Conservation (phyloP, 495 filamentous ascomycete species). For the Penicillium salamii region DNA sequence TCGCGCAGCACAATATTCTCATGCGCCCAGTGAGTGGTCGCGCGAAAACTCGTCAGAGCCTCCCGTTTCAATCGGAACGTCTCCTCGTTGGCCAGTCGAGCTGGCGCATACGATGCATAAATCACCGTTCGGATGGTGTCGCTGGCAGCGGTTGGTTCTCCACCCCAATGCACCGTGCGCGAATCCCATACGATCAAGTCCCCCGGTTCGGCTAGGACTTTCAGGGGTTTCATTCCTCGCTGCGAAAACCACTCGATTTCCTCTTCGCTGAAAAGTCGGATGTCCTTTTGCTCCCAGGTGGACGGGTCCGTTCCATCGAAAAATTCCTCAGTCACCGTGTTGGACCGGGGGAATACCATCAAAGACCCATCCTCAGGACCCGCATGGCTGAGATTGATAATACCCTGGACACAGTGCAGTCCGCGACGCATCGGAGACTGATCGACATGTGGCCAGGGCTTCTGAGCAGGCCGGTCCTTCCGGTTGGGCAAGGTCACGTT, state of each 20-base stretch:
- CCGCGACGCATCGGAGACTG: slow-evolving; percentile 26
- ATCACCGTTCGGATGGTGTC: slow-evolving; percentile 32
- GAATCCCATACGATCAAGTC: slow-evolving; percentile 47
- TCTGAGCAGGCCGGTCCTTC: slow-evolving; percentile 10
- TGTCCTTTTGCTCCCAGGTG: slow-evolving; percentile 28
- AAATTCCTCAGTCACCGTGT: slow-evolving; percentile 30
- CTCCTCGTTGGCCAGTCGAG: slow-evolving; percentile 27
- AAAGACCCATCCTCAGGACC: slow-evolving; percentile 32
- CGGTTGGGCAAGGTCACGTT: slow-evolving; percentile 6
- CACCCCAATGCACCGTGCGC: slow-evolving; percentile 36
- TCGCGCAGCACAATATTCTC: slow-evolving; percentile 26
- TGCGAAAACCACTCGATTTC: slow-evolving; percentile 34
- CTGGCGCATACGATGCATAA: slow-evolving; percentile 40
- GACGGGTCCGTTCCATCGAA: slow-evolving; percentile 30
- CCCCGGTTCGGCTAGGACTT: slow-evolving; percentile 38
- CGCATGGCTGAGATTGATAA: slow-evolving; percentile 37
- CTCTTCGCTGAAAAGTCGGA: slow-evolving; percentile 25
- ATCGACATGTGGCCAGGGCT: slow-evolving; percentile 25
- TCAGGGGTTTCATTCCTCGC: slow-evolving; percentile 27
- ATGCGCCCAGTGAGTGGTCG: slow-evolving; percentile 46
- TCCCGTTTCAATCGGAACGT: slow-evolving; percentile 30
- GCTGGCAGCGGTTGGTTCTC: slow-evolving; percentile 19
- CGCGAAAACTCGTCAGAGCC: slow-evolving; percentile 32
- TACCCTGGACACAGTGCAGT: slow-evolving; percentile 40
- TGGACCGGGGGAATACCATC: slow-evolving; percentile 22